These are phyloP conservation scores for Cylindrotheca fusiformis DNA, from an alignment of 108 stramenopile genomes.

Conservation along the genomic window DNA sequence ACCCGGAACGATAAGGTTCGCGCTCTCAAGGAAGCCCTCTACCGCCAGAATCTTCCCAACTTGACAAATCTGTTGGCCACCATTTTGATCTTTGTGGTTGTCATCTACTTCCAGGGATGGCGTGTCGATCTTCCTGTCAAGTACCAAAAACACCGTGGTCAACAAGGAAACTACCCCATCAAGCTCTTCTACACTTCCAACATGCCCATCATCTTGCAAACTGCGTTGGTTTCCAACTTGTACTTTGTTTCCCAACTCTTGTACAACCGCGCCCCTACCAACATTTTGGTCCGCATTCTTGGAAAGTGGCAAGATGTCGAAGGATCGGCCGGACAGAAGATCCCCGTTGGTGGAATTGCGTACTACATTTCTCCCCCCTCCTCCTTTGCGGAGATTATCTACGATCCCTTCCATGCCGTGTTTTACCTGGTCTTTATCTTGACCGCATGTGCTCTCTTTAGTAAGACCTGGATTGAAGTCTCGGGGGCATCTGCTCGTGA, in stretches of 20 bases:
- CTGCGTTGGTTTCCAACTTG: constrained; percentile 96
- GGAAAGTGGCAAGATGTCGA: constrained; percentile 97
- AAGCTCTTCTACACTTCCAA: constrained; percentile 99
- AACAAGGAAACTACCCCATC: constrained; percentile 94
- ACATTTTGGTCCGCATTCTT: constrained; percentile 95
- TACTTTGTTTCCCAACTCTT: constrained; percentile 98
- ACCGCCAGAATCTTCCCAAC: constrained; percentile 98
- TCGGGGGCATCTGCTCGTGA: constrained; percentile 95
- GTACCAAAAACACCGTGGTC: constrained; percentile 97
- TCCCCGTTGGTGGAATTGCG: constrained; percentile 98
- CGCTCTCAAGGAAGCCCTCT: constrained; percentile 94
- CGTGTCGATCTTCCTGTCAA: constrained; percentile 97
- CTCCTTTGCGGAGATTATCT: constrained; percentile 89
- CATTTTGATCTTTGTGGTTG: constrained; percentile 93
- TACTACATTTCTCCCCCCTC: constrained; percentile 99
- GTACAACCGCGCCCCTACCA: constrained; percentile 96
- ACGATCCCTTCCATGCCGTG: constrained; percentile 98
- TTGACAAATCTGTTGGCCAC: constrained; percentile 96
- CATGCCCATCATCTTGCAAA: constrained; percentile 99
- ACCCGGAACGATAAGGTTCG: constrained; percentile 93
- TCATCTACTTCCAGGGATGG: constrained; percentile 99
- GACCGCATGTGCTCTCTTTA: constrained; percentile 96
- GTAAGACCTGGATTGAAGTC: constrained; percentile 99
- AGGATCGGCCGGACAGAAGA: constrained; percentile 80
- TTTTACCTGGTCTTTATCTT: constrained; percentile 98